Evolutionary conservation across 2,329 filamentous ascomycete genomes (phyloP), one percentile per base, ranked within the genome.

Genomic region (Cladophialophora yegresii): DNA sequence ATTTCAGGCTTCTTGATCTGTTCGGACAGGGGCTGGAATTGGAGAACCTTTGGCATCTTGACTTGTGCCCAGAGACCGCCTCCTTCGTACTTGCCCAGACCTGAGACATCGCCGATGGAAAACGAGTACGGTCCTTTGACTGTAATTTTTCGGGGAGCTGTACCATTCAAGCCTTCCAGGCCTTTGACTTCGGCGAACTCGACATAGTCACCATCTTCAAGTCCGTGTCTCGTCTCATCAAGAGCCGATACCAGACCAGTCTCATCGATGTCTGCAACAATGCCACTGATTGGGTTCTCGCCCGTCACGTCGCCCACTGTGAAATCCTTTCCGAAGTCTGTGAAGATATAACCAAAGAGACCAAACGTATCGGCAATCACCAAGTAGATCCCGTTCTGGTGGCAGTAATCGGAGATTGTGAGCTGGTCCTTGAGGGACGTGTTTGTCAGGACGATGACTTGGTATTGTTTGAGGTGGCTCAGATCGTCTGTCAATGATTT

Each of bases 111-210:
- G 49, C 93, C 95, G 71, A 99, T 97, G 13, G 92, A 95, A 79
- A 99, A 99, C 8, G 93, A 96, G 77, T 98, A 99, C 3, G 95
- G 95, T 0, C 91, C 95, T 80, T 96, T 97, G 56, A 97, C 92
- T 3, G 89, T 91, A 67, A 99, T 86, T 81, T 97, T 96, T 71
- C 91, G 87, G 56, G 95, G 93, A 67, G 91, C 90, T 51, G 86
- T 85, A 71, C 85, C 85, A 76, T 99, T 99, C 67, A 99, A 78
- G 5, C 79, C 87, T 67, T 96, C 93, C 90, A 99, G 91, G 23
- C 95, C 95, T 80, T 95, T 87, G 23, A 99, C 77, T 76, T 99
- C 95, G 2, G 91, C 89, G 77, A 99, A 99, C 8, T 92, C 96
- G 62, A 99, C 92, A 75, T 89, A 96, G 76, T 99, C 95, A 23